Conservation (phyloP, 805 yeast genomes). For the Suhomyces pyralidae region DNA sequence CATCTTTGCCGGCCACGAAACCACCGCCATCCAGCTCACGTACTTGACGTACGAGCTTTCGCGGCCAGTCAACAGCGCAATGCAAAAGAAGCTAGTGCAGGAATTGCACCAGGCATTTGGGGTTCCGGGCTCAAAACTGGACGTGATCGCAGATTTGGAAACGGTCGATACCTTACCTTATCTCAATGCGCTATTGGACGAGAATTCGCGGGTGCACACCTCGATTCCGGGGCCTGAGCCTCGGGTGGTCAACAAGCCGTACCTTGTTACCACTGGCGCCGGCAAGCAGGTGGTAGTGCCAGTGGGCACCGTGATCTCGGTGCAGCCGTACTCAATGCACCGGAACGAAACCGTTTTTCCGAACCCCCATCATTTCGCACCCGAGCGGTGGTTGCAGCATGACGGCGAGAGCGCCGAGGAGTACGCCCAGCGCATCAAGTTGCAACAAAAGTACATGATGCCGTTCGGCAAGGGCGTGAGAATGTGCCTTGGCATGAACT, state of each 20-base stretch:
- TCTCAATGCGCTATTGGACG: constrained; percentile 60
- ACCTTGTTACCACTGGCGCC: constrained; percentile 22
- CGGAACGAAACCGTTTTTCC: constrained; percentile 49
- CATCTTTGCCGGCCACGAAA: constrained; percentile 75
- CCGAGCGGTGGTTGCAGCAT: constrained; percentile 59
- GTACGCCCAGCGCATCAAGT: constrained; percentile 34
- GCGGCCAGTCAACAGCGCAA: constrained; percentile 40
- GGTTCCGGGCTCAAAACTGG: constrained; percentile 16
- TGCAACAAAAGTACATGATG: constrained; percentile 54
- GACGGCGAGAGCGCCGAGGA: constrained; percentile 29
- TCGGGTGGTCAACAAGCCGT: constrained; percentile 39
- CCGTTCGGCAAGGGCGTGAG: constrained; percentile 72
- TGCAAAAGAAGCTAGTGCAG: constrained; percentile 45
- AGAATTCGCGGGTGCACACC: constrained; percentile 59
- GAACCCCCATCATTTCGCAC: constrained; percentile 50
- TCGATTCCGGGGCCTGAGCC: constrained; percentile 78
- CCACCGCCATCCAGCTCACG: constrained; percentile 61
- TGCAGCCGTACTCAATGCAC: constrained; percentile 67
- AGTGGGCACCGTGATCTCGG: constrained; percentile 52
- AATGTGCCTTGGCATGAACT: constrained; percentile 71
- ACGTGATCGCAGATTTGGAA: constrained; percentile 27
- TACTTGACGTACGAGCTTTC: constrained; percentile 60
- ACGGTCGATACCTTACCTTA: constrained; percentile 54
- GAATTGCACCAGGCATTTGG: constrained; percentile 46
- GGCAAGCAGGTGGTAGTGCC: constrained; percentile 37